These are phyloP conservation scores for Leonotis leonurus DNA, from an alignment of 257 asterid species.

Conservation along the genomic window DNA sequence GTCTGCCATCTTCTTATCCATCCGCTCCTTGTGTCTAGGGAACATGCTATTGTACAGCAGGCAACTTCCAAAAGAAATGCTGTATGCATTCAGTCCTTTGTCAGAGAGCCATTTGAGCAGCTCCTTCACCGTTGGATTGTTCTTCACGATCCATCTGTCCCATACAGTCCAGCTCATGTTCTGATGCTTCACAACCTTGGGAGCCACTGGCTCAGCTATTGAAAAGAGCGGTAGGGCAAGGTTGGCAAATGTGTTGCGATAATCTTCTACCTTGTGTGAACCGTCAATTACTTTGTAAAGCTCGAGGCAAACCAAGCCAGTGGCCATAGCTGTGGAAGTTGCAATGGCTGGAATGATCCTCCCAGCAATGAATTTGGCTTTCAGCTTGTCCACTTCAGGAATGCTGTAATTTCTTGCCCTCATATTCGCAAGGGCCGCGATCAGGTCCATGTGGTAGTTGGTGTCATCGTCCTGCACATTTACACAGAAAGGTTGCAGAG, in stretches of 20 bases:
- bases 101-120: slow-evolving; percentile 66
- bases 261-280: slow-evolving; percentile 68
- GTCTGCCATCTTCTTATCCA: slow-evolving; percentile 67
- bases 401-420: slow-evolving; percentile 82
- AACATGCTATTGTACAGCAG: slow-evolving; percentile 66
- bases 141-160: slow-evolving; percentile 68
- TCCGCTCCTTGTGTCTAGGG: slow-evolving; percentile 60
- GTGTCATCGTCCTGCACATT: slow-evolving; percentile 76
- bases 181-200: slow-evolving; percentile 52
- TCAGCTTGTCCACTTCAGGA: slow-evolving; percentile 78
- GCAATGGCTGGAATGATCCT: slow-evolving; percentile 85
- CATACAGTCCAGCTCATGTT: slow-evolving; percentile 82
- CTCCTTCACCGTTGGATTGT: slow-evolving; percentile 59
- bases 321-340: slow-evolving; percentile 84
- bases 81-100: slow-evolving; percentile 67
- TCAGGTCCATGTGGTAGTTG: slow-evolving; percentile 79
- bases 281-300: slow-evolving; percentile 71
- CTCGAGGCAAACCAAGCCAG: slow-evolving; percentile 83
- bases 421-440: slow-evolving; percentile 88
- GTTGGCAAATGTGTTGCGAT: slow-evolving; percentile 75
- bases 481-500: too few species aligned
- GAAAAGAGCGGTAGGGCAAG: slow-evolving; percentile 79
- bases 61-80: slow-evolving; percentile 72
- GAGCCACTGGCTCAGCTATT: slow-evolving; percentile 70
- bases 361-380: slow-evolving; percentile 82